phyloP scores from a whole-genome alignment of 1,284 basidiomycete species.

The Gomphus bonarii region DNA sequence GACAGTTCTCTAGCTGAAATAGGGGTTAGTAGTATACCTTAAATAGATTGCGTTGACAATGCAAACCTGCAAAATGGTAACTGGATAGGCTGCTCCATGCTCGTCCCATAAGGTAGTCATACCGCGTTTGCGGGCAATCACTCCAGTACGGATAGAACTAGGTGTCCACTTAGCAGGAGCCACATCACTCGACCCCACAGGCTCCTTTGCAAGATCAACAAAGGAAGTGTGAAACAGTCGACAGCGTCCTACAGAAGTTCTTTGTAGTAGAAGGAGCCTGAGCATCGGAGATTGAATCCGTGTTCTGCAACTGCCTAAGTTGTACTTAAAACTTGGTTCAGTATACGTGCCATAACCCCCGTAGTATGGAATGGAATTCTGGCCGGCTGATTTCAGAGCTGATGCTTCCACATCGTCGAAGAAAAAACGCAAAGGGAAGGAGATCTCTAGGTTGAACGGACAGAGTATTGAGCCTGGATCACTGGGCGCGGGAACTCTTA shows the following conservation, averaged over 20 bases:
- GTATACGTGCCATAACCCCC: not conserved
- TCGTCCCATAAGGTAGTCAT: constrained; percentile 94
- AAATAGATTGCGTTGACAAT: constrained; percentile 12
- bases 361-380: constrained; percentile 18
- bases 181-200: constrained; percentile 19
- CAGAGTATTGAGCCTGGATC: constrained; percentile 47
- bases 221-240: constrained; percentile 31
- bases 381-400: constrained; percentile 15
- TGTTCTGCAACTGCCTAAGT: not conserved
- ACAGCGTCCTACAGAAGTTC: constrained; percentile 26
- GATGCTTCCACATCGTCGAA: constrained; percentile 6
- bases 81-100: constrained; percentile 79
- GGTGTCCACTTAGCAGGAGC: constrained; percentile 69
- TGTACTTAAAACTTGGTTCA: not conserved
- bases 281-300: constrained; percentile 31
- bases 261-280: constrained; percentile 33
- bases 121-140: constrained; percentile 91
- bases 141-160: constrained; percentile 81
- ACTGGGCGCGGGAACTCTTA: constrained; percentile 41
- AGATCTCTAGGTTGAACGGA: constrained; percentile 26
- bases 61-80: constrained; percentile 88
- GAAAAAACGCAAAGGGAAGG: constrained; percentile 12
- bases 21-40: constrained; percentile 6
- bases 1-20: constrained; percentile 68
- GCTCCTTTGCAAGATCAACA: constrained; percentile 23